Evolutionary conservation across 768 basidiomycete genomes (phyloP).

Genomic region (Tephrocybe rancida): DNA sequence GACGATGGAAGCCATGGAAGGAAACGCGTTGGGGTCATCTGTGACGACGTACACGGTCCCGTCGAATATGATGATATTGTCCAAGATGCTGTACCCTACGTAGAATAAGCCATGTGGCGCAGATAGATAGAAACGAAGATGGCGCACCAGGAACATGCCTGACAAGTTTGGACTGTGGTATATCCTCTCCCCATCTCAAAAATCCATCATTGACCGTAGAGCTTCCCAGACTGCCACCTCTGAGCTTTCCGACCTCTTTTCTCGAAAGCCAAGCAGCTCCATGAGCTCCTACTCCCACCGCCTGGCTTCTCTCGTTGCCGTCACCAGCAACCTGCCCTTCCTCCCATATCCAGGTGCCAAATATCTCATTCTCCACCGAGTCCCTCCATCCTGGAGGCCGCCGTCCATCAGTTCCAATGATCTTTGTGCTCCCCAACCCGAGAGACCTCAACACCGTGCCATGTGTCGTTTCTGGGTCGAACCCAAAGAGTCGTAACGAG

Average conservation of each 20-base stretch:
- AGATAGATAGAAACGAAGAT: constrained; percentile 2
- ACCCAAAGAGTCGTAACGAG: constrained; percentile 54
- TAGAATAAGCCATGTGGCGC: neutral
- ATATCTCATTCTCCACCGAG: constrained; percentile 60
- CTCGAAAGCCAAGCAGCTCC: constrained; percentile 46
- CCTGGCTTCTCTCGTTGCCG: constrained; percentile 49
- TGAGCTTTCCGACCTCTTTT: constrained; percentile 27
- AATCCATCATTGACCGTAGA: constrained; percentile 54
- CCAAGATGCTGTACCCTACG: constrained; percentile 81
- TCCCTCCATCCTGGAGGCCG: constrained; percentile 57
- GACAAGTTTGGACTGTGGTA: constrained; percentile 58
- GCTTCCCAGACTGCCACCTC: constrained; percentile 30
- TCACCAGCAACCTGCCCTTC: constrained; percentile 60
- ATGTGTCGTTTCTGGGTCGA: constrained; percentile 42
- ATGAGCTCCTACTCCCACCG: constrained; percentile 40
- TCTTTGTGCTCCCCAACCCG: constrained; percentile 38
- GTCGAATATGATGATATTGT: constrained; percentile 77
- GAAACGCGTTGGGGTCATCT: constrained; percentile 64
- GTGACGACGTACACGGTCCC: constrained; percentile 76
- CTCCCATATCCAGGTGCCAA: constrained; percentile 72
- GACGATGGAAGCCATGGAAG: constrained; percentile 53
- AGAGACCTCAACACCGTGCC: constrained; percentile 38
- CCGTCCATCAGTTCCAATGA: constrained; percentile 48
- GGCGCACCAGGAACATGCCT: constrained; percentile 67
- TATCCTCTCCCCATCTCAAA: constrained; percentile 52